phyloP scores from a whole-genome alignment of 352 stramenopile genomes.

The Phytopythium boreale region DNA sequence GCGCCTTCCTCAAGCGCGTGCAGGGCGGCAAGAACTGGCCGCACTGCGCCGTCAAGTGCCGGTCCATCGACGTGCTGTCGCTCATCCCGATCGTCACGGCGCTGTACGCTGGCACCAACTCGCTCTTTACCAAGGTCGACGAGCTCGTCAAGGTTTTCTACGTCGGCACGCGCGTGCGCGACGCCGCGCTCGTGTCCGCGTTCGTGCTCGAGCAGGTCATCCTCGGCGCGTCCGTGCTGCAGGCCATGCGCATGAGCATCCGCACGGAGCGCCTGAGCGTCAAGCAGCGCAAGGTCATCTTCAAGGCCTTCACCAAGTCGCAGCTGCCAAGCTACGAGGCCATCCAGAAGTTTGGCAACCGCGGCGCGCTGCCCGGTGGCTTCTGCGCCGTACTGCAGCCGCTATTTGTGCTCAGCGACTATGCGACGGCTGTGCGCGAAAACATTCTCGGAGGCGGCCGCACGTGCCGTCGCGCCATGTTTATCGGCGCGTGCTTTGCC shows the following conservation, averaged over 20 bases:
- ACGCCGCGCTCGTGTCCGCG: constrained; percentile 63
- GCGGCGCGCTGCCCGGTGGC: constrained; percentile 57
- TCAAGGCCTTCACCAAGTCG: constrained; percentile 84
- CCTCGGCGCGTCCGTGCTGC: constrained; percentile 66
- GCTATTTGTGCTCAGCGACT: constrained; percentile 78
- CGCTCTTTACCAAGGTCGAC: constrained; percentile 78
- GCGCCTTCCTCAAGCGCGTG: constrained; percentile 75
- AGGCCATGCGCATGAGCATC: constrained; percentile 85
- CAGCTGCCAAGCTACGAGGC: constrained; percentile 76
- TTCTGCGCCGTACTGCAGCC: constrained; percentile 75
- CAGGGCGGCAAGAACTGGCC: constrained; percentile 68
- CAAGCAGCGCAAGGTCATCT: constrained; percentile 83
- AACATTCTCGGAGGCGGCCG: constrained; percentile 82
- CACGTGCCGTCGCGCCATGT: constrained; percentile 76
- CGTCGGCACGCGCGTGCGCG: constrained; percentile 60
- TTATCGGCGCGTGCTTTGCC: constrained; percentile 79
- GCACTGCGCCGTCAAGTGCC: constrained; percentile 72
- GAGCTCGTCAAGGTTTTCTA: constrained; percentile 82
- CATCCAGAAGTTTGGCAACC: constrained; percentile 84
- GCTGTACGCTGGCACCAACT: constrained; percentile 74
- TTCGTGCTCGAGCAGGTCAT: constrained; percentile 84
- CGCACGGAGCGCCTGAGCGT: constrained; percentile 73
- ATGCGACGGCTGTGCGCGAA: constrained; percentile 70
- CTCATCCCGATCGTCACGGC: constrained; percentile 73
- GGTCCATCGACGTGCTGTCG: constrained; percentile 76